Evolutionary conservation across 208 protist genomes (phyloP).

Genomic region (Trypanosoma grayi): DNA sequence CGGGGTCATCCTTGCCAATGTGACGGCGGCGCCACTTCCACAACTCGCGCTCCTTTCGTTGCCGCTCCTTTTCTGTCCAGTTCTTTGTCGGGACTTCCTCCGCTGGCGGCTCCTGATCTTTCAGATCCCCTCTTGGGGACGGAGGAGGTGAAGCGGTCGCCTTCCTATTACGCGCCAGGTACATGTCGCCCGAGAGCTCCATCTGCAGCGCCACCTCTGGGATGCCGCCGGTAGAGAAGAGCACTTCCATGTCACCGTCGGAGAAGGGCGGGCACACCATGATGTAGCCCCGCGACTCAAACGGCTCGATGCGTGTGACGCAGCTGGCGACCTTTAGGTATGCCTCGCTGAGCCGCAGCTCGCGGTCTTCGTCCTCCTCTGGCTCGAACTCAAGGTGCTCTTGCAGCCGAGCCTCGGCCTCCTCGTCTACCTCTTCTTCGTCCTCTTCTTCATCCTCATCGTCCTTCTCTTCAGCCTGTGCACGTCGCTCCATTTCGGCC

Average conservation of each 20-base stretch:
- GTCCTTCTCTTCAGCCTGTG: conserved; percentile 32
- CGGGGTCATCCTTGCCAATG: conserved; percentile 75
- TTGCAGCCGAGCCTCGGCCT: conserved; percentile 65
- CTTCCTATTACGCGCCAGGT: conserved; percentile 26
- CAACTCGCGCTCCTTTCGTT: conserved; percentile 51
- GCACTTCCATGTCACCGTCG: conserved; percentile 69
- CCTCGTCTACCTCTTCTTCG: conserved; percentile 58
- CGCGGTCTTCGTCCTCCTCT: conserved; percentile 79
- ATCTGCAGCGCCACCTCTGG: conserved; percentile 77
- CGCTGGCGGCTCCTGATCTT: conserved; percentile 1
- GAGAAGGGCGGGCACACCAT: conserved; percentile 82
- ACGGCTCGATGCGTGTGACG: conserved; percentile 85
- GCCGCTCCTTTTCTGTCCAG: conserved; percentile 15
- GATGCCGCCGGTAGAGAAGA: conserved; percentile 62
- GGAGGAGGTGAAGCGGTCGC: neutral
- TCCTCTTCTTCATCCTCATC: conserved; percentile 52
- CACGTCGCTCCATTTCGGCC: conserved; percentile 51
- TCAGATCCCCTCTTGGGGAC: neutral
- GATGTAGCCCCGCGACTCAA: conserved; percentile 81
- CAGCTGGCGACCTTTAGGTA: conserved; percentile 78
- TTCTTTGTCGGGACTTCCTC: conserved; percentile 5
- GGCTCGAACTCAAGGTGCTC: conserved; percentile 80
- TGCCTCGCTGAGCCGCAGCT: conserved; percentile 76
- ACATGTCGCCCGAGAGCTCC: conserved; percentile 51
- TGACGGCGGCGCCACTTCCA: conserved; percentile 86